A percentile compares a stretch with the other conserved stretches of the same genome.
These are phyloP conservation scores for Cicer bijugum DNA, from an alignment of 306 rosid species.

Conservation along the genomic window DNA sequence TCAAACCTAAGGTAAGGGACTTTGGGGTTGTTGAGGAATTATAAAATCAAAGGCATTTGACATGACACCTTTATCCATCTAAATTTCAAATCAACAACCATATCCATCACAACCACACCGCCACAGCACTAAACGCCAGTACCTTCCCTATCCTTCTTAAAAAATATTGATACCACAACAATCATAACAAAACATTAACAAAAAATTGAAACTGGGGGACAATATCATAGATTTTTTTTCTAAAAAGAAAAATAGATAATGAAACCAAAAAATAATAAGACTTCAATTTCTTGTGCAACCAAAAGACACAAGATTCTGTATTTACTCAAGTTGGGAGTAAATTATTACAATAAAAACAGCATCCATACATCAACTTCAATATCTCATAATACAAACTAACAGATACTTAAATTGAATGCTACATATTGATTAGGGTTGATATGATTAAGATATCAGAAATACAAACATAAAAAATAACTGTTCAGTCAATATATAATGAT, in stretches of 20 bases:
- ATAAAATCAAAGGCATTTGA: background rate
- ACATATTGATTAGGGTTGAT: background rate
- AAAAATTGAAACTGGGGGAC: background rate
- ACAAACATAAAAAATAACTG: background rate
- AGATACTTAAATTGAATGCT: background rate
- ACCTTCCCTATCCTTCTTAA: background rate
- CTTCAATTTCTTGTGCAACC: background rate
- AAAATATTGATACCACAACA: conserved; percentile 4
- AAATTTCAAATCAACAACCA: background rate
- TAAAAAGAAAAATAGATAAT: background rate
- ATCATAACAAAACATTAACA: background rate
- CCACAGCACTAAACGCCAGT: background rate
- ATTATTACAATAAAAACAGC: background rate
- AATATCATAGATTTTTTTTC: background rate
- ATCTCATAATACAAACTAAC: background rate
- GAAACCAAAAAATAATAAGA: conserved; percentile 1
- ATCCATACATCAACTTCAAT: background rate
- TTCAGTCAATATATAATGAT: background rate
- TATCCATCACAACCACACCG: background rate
- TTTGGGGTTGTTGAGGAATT: background rate
- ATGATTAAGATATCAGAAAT: background rate
- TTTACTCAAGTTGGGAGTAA: background rate
- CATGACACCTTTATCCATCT: conserved; percentile 3
- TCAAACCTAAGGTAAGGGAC: background rate
- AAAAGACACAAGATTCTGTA: background rate